Base-by-base conservation (phyloP, 2,329 filamentous ascomycete genomes). In the Rutstroemia sp. region DNA sequence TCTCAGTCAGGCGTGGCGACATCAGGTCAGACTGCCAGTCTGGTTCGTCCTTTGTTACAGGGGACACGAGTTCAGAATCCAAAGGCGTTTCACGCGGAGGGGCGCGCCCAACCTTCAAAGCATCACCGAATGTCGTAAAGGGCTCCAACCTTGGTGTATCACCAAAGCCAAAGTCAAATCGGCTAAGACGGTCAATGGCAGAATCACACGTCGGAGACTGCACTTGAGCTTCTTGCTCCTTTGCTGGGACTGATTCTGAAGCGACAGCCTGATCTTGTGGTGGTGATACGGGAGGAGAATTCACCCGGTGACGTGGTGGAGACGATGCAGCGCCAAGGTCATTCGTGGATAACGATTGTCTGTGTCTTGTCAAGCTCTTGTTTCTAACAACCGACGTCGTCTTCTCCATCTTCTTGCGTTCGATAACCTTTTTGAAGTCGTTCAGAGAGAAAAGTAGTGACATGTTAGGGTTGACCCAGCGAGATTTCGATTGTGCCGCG, bases 391-490 rank as follows among this genome's bases (percentile, higher is more conserved):
- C 49, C 14, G 41, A 10, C 1, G 44, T 72, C 38, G 45, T 34
- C 27, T 38, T 66, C 71, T 72, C 65, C 4, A 72, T 59, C 61
- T 73, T 79, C 69, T 75, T 81, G 66, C 76, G 79, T 1, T 77
- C 72, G 3, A 86, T 70, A 49, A 85, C 76, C 66, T 86, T 86
- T 63, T 86, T 83, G 68, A 92, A 92, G 66, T 92, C 88, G 69
- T 92, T 88, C 49, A 95, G 75, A 63, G 90, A 91, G 77, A 94
- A 94, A 79, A 95, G 91, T 63, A 95, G 77, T 63, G 89, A 89
- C 90, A 95, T 95, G 71, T 95, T 95, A 0, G 89, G 89, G 58
- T 89, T 91, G 64, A 95, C 92, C 89, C 90, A 95, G 67, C 80
- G 83, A 71, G 89, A 94, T 72, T 87, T 87, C 54, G 82, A 79